These are phyloP conservation scores for Talaromyces funiculosus DNA, from an alignment of 2,329 filamentous ascomycete genomes.

Conservation along the genomic window DNA sequence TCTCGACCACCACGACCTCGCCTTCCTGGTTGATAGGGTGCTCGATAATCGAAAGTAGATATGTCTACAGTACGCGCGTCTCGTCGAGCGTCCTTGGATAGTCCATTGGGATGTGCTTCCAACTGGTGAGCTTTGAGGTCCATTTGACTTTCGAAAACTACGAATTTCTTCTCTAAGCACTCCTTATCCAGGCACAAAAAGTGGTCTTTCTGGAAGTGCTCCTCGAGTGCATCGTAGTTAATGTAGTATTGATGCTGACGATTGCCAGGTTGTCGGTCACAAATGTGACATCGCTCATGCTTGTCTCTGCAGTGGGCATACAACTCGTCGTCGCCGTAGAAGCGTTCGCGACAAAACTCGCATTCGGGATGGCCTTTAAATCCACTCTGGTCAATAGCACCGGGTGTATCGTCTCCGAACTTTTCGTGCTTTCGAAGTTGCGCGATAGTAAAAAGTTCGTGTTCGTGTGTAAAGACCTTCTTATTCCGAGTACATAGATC, in stretches of 20 bases:
- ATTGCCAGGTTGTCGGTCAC: slow-evolving; percentile 61
- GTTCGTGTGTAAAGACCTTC: slow-evolving; percentile 97
- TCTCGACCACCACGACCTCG: slow-evolving; percentile 25
- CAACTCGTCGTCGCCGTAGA: slow-evolving; percentile 93
- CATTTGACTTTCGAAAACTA: slow-evolving; percentile 91
- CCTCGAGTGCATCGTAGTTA: slow-evolving; percentile 78
- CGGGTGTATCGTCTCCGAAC: slow-evolving; percentile 83
- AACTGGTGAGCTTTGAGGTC: slow-evolving; percentile 92
- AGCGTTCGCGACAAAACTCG: slow-evolving; percentile 82
- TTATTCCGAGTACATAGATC: slow-evolving; percentile 91
- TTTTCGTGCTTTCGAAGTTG: slow-evolving; percentile 84
- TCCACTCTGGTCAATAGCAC: slow-evolving; percentile 84
- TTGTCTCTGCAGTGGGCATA: slow-evolving; percentile 89
- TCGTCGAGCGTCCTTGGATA: slow-evolving; percentile 76
- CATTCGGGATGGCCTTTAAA: slow-evolving; percentile 96
- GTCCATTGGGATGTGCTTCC: slow-evolving; percentile 68
- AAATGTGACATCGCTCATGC: slow-evolving; percentile 93
- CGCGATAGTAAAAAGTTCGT: slow-evolving; percentile 78
- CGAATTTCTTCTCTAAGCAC: slow-evolving; percentile 94
- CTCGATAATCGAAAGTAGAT: slow-evolving; percentile 73
- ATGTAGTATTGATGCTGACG: slow-evolving; percentile 83
- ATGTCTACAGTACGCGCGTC: slow-evolving; percentile 84
- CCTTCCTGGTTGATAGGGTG: slow-evolving; percentile 61
- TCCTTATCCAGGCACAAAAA: slow-evolving; percentile 78
- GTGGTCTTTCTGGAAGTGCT: slow-evolving; percentile 83